A percentile compares a stretch with the other conserved stretches of the same genome.
phyloP scores from a whole-genome alignment of 306 rosid genomes.

The Amphicarpaea edgeworthii region DNA sequence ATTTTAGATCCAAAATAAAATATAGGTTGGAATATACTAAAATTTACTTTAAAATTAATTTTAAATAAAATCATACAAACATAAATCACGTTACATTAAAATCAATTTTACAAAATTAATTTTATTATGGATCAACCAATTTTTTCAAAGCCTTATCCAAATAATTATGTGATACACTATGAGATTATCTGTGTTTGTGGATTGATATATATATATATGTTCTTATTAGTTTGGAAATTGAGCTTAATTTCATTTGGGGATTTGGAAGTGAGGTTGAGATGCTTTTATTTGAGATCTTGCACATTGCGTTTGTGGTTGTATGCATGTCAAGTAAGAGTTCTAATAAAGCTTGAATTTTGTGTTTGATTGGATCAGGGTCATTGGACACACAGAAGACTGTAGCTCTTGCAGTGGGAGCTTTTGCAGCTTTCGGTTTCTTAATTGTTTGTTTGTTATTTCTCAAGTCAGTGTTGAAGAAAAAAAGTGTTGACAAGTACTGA shows the following conservation, averaged over 20 bases:
- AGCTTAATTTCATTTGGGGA: conserved; percentile 3
- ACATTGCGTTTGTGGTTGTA: background rate
- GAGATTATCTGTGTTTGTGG: background rate
- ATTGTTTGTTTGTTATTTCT: conserved; percentile 6
- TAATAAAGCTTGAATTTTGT: background rate
- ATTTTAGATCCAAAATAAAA: no score
- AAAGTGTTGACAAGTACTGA: background rate
- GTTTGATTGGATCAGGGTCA: conserved; percentile 47
- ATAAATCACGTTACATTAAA: no score
- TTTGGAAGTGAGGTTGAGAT: background rate
- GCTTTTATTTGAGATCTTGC: background rate
- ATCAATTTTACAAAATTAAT: no score
- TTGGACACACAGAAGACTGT: conserved; percentile 58
- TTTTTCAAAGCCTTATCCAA: no score
- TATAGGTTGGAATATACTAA: no score
- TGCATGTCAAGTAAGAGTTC: background rate
- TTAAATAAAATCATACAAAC: no score
- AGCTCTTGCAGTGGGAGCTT: conserved; percentile 70
- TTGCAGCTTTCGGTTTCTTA: conserved; percentile 29
- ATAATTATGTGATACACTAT: background rate
- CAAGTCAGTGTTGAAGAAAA: conserved; percentile 18
- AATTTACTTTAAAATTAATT: no score
- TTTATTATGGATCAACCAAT: no score
- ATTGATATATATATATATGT: background rate
- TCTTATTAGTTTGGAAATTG: background rate